phyloP scores from a whole-genome alignment of 768 basidiomycete genomes.

The Melanogaster broomeanus region DNA sequence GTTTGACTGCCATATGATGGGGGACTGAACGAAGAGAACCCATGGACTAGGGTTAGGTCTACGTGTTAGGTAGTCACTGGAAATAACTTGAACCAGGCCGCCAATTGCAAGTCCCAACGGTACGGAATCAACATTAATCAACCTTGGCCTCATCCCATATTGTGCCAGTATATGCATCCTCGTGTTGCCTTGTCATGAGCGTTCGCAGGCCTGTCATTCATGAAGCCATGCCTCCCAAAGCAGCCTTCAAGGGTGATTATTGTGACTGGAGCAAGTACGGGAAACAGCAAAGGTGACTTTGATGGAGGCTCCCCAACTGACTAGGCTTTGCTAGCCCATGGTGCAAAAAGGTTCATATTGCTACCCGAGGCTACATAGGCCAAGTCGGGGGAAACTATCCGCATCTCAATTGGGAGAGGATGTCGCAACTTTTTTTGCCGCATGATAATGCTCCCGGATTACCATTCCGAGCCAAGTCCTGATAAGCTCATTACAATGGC shows the following conservation, averaged over 20 bases:
- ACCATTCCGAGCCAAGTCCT: too few relatives aligned
- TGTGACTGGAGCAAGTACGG: slow-evolving; percentile 35
- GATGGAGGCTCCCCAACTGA: not conserved
- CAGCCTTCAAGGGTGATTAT: slow-evolving; percentile 35
- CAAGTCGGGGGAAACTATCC: slow-evolving; percentile 31
- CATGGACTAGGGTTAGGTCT: too few relatives aligned
- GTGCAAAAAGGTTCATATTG: slow-evolving; percentile 40
- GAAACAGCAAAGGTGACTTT: slow-evolving; percentile 22
- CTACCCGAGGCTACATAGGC: slow-evolving; percentile 25
- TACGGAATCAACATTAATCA: not conserved
- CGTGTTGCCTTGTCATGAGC: slow-evolving; percentile 1
- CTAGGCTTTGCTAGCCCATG: slow-evolving; percentile 29
- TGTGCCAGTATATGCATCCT: not conserved
- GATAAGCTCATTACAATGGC: too few relatives aligned
- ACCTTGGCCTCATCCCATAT: not conserved
- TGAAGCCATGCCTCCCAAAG: slow-evolving; percentile 20
- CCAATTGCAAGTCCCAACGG: too few relatives aligned
- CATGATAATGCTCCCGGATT: too few relatives aligned
- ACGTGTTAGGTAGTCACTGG: too few relatives aligned
- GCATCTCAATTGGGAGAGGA: slow-evolving; percentile 32
- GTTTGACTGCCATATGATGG: too few relatives aligned
- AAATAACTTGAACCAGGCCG: too few relatives aligned
- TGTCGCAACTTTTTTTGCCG: too few relatives aligned
- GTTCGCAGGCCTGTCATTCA: slow-evolving; percentile 2
- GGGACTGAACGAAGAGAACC: too few relatives aligned